phyloP scores from a whole-genome alignment of 169 alveolate genomes.

The Theileria orientalis region DNA sequence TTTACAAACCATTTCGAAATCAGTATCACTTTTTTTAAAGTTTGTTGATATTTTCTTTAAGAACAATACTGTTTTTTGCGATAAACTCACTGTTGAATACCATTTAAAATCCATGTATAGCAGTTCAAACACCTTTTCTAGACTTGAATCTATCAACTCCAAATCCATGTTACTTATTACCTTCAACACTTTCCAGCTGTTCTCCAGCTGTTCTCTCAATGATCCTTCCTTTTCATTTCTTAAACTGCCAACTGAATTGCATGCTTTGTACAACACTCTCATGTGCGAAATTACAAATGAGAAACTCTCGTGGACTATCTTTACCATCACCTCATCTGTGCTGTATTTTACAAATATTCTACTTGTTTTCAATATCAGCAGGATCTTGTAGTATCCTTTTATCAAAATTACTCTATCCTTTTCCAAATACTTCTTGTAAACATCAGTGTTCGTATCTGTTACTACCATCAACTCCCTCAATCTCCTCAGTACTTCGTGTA shows the following conservation, averaged over 20 bases:
- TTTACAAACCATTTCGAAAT: no score
- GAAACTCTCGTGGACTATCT: no score
- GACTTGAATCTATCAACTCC: conserved; percentile 34
- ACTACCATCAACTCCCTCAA: background rate
- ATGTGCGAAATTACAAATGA: no score
- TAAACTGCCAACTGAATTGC: no score
- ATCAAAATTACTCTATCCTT: background rate
- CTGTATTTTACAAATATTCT: no score
- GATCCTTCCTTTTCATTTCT: no score
- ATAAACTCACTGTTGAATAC: background rate
- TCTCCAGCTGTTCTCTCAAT: background rate
- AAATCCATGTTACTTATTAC: conserved; percentile 11
- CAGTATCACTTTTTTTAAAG: background rate
- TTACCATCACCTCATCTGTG: no score
- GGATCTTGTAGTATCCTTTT: background rate
- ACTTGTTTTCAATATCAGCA: no score
- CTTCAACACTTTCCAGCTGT: background rate
- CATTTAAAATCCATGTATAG: conserved; percentile 17
- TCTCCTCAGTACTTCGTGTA: background rate
- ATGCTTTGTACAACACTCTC: no score
- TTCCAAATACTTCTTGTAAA: background rate
- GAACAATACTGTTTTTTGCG: background rate
- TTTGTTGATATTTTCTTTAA: background rate
- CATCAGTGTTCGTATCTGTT: background rate
- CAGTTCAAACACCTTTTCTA: conserved; percentile 21